These are phyloP conservation scores for Daldinia sp. DNA, from an alignment of 2,329 filamentous ascomycete species.

Conservation along the genomic window DNA sequence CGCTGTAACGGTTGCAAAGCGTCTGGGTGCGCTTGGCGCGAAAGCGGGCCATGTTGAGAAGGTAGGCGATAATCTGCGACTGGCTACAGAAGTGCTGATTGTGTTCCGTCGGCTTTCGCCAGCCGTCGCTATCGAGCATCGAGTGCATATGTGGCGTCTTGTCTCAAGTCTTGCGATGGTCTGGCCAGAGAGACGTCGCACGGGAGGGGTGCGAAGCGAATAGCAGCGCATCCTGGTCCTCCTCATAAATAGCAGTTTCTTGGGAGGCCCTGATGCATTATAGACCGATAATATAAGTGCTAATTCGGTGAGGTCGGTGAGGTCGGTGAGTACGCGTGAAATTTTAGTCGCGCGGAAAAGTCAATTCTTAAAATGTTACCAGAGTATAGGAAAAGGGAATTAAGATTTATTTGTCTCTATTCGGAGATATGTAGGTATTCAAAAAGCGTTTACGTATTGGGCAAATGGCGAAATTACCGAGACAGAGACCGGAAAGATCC, in stretches of 20 bases:
- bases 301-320: neutral
- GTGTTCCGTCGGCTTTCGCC: conserved; percentile 39
- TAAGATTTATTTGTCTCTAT: conserved; percentile 11
- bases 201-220: conserved; percentile 35
- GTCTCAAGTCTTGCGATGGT: conserved; percentile 35
- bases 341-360: neutral
- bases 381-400: conserved; percentile 19
- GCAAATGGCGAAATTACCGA: conserved; percentile 33
- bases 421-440: conserved; percentile 11
- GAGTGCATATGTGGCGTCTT: conserved; percentile 28
- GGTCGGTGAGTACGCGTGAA: neutral
- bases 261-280: conserved; percentile 28
- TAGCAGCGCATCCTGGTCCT: conserved; percentile 45
- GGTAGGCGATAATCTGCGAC: conserved; percentile 18
- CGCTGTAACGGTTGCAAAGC: conserved; percentile 40
- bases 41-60: conserved; percentile 14
- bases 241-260: conserved; percentile 30
- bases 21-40: conserved; percentile 30
- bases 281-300: conserved; percentile 23
- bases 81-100: conserved; percentile 20
- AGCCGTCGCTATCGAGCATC: conserved; percentile 37
- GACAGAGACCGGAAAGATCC: conserved; percentile 24
- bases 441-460: conserved; percentile 7
- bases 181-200: conserved; percentile 39
- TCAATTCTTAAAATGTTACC: conserved; percentile 4